Base-by-base conservation (phyloP, 2,329 filamentous ascomycete species). In the Dothideomycetidae sp. region DNA sequence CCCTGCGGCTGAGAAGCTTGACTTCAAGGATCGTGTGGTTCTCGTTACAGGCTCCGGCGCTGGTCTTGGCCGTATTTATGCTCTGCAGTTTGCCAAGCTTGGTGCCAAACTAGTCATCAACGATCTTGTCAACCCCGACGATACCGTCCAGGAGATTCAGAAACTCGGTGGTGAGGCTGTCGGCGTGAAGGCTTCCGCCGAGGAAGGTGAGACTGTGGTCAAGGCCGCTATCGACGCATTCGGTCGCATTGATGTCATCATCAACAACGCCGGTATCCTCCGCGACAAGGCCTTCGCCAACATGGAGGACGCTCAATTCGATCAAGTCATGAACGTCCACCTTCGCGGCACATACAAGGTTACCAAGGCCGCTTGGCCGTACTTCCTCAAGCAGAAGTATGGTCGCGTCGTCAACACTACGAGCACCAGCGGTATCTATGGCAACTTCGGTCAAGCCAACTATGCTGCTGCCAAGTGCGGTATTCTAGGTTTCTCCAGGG, bases 391-490 rank as follows among this genome's bases (percentile, higher is more conserved):
- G 72, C 90, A 98, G 62, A 96, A 94, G 70, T 98, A 94, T 54
- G 90, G 90, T 48, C 84, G 90, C 53, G 76, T 98, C 44, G 70
- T 98, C 54, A 98, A 98, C 71, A 98, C 90, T 33, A 90, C 90
- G 29, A 93, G 84, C 23, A 96, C 90, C 33, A 92, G 81, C 51
- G 90, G 90, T 62, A 93, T 98, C 60, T 98, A 98, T 58, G 90
- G 90, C 50, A 98, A 94, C 72, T 98, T 98, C 58, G 90, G 90
- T 45, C 90, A 98, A 64, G 83, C 88, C 53, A 98, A 98, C 71
- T 98, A 98, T 61, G 73, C 90, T 44, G 83, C 88, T 32, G 56
- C 62, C 29, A 61, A 60, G 47, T 57, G 45, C 49, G 90, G 83
- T 63, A 96, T 98, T 48, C 78, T 98, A 29, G 90, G 90, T 44